A percentile compares a stretch with the other conserved stretches of the same genome.
These are phyloP conservation scores for Neopestalotiopsis rosae DNA, from an alignment of 2,329 filamentous ascomycete genomes.

Conservation along the genomic window DNA sequence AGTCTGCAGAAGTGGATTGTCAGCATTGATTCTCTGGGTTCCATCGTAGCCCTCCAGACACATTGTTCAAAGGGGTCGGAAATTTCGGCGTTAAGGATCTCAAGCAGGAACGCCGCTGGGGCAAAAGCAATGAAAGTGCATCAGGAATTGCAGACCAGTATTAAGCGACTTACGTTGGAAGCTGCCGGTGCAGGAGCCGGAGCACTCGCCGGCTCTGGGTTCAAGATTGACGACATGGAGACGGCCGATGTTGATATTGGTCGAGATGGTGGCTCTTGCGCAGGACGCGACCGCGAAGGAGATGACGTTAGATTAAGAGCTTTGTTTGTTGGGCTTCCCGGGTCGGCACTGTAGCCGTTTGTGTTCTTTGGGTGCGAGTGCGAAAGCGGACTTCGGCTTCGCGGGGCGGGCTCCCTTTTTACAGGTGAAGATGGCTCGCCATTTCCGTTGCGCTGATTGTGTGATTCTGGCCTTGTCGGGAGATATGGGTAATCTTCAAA, in stretches of 20 bases:
- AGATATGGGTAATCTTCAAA: conserved; percentile 58
- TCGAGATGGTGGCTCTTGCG: conserved; percentile 30
- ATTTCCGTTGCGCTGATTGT: conserved; percentile 41
- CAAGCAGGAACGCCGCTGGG: background rate
- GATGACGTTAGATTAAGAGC: conserved; percentile 36
- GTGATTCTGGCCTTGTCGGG: conserved; percentile 40
- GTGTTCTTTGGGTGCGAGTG: conserved; percentile 40
- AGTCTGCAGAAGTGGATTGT: conserved; percentile 53
- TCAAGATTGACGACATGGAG: conserved; percentile 38
- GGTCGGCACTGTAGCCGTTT: conserved; percentile 26
- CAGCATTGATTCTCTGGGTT: conserved; percentile 17
- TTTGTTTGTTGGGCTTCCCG: conserved; percentile 35
- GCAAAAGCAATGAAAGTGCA: background rate
- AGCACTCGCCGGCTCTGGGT: conserved; percentile 35
- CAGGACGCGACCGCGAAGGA: conserved; percentile 33
- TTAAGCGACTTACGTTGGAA: conserved; percentile 34
- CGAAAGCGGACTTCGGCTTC: conserved; percentile 37
- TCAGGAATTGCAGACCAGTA: background rate
- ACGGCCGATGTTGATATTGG: conserved; percentile 35
- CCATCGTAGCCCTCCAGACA: background rate
- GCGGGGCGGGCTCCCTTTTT: conserved; percentile 34
- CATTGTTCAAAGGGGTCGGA: background rate
- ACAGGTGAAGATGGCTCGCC: conserved; percentile 33
- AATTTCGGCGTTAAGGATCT: background rate
- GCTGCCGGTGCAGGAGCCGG: conserved; percentile 23